Conservation (phyloP, 805 yeast species). For the Ogataea zsoltii region DNA sequence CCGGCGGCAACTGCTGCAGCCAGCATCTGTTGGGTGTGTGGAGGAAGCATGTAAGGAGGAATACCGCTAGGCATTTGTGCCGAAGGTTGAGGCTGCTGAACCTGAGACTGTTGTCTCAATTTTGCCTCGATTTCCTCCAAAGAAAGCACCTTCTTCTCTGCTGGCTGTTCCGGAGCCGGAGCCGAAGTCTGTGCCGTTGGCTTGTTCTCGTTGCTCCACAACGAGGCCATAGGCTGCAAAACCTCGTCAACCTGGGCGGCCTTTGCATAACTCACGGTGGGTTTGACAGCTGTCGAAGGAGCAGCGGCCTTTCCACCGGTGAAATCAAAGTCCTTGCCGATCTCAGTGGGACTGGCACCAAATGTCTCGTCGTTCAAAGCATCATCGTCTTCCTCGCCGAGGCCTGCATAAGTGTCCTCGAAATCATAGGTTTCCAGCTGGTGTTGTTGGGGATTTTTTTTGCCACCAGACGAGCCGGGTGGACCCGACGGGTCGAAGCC, state of each 20-base stretch:
- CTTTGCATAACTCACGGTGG: conserved; percentile 41
- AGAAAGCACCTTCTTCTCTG: conserved; percentile 55
- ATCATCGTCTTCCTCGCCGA: conserved; percentile 80
- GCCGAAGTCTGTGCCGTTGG: conserved; percentile 29
- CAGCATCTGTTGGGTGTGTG: conserved; percentile 33
- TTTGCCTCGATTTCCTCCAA: conserved; percentile 86
- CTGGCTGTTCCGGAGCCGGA: conserved; percentile 20
- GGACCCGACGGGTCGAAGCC: conserved; percentile 57
- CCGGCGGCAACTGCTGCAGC: conserved; percentile 35
- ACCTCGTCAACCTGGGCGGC: conserved; percentile 44
- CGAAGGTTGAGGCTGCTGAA: conserved; percentile 31
- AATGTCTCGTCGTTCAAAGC: conserved; percentile 81
- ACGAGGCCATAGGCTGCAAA: conserved; percentile 68
- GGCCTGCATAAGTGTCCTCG: conserved; percentile 81
- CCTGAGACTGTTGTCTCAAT: conserved; percentile 42
- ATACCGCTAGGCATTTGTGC: conserved; percentile 18
- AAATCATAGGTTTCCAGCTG: conserved; percentile 57
- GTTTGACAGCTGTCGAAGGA: conserved; percentile 22
- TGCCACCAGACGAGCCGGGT: conserved; percentile 29
- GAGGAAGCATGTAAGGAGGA: conserved; percentile 32
- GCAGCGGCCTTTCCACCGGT: conserved; percentile 37
- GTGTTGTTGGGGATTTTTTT: conserved; percentile 19
- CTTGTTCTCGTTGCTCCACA: conserved; percentile 51
- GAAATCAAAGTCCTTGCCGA: conserved; percentile 67
- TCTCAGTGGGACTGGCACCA: conserved; percentile 49